Conservation (phyloP, 208 protist genomes). For the Trypanosoma melophagium region DNA sequence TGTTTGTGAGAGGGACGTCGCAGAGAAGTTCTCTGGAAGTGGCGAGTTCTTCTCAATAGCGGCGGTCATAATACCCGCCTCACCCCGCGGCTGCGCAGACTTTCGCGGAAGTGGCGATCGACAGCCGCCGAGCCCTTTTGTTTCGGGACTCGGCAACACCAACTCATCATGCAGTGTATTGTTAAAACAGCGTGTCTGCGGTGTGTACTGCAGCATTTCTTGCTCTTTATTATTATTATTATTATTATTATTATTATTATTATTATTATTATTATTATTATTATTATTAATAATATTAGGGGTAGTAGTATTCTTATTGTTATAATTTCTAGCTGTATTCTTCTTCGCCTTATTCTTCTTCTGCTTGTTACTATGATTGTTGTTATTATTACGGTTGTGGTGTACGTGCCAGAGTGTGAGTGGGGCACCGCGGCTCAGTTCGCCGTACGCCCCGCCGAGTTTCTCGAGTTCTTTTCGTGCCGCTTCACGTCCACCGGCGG, state of each 20-base stretch:
- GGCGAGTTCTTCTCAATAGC: too few relatives aligned
- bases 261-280: too few relatives aligned
- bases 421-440: conserved; percentile 27
- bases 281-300: too few relatives aligned
- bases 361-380: background rate
- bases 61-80: too few relatives aligned
- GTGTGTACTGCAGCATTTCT: too few relatives aligned
- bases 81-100: too few relatives aligned
- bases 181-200: too few relatives aligned
- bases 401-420: conserved; percentile 38
- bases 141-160: background rate
- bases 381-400: background rate
- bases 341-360: background rate
- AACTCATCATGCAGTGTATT: background rate
- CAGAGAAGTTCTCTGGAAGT: too few relatives aligned
- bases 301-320: too few relatives aligned
- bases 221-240: too few relatives aligned
- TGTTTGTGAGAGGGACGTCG: background rate
- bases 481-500: conserved; percentile 22
- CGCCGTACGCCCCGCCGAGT: conserved; percentile 57
- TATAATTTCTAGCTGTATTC: too few relatives aligned
- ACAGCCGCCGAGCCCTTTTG: background rate
- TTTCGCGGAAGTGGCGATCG: background rate
- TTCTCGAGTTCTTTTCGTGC: conserved; percentile 29
- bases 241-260: too few relatives aligned